Conservation (phyloP, 208 protist species). For the Giardia duodenalis region DNA sequence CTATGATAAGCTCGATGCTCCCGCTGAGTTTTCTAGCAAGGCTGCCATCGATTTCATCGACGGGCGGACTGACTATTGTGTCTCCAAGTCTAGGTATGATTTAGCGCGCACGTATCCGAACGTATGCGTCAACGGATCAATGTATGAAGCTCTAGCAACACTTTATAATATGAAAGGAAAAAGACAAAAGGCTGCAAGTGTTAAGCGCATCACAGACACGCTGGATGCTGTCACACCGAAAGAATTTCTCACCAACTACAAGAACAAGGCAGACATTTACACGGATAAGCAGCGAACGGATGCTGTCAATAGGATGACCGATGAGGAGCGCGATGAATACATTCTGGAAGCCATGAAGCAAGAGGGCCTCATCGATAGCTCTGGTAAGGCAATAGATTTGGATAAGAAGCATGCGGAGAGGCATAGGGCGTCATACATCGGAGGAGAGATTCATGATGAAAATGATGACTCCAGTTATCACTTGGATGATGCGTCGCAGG, state of each 20-base stretch:
- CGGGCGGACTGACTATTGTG: not conserved
- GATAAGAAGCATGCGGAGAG: too few relatives aligned
- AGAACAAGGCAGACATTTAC: not conserved
- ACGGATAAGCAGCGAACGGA: not conserved
- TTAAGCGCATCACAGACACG: not conserved
- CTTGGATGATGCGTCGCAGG: too few relatives aligned
- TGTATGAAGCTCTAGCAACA: not conserved
- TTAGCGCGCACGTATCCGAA: not conserved
- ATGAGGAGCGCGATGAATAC: not conserved
- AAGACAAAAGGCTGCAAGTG: not conserved
- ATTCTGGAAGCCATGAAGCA: not conserved
- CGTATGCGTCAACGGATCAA: not conserved
- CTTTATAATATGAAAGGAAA: not conserved
- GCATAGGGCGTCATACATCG: too few relatives aligned
- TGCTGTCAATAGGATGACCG: not conserved
- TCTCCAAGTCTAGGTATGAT: not conserved
- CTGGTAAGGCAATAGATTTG: too few relatives aligned
- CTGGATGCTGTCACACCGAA: not conserved
- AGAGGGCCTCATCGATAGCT: not conserved
- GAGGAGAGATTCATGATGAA: too few relatives aligned
- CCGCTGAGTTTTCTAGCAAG: not conserved
- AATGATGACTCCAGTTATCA: too few relatives aligned
- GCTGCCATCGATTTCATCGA: not conserved
- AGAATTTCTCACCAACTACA: not conserved
- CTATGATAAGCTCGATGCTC: not conserved